Base-by-base conservation (phyloP, 2,329 filamentous ascomycete genomes). In the Pestalotiopsis sp. region DNA sequence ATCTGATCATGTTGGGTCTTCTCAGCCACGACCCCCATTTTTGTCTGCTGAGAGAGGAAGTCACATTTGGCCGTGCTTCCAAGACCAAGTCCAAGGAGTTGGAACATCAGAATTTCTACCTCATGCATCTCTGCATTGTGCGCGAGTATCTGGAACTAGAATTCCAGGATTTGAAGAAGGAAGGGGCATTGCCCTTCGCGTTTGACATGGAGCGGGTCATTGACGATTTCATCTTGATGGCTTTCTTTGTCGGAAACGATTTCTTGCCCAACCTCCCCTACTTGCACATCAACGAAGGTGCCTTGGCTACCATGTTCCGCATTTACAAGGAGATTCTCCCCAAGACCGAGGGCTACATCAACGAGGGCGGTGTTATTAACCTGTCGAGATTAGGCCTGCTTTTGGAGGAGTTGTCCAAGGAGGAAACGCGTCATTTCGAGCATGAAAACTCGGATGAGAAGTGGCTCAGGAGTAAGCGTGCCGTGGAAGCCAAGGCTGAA, bases 171-270 rank as follows among this genome's bases (percentile, higher is more conserved):
- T 83, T 99, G 73, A 90, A 96, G 79, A 82, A 91, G 75, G 87
- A 91, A 24, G 92, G 90, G 20, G 83, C 84, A 73, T 84, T 97
- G 73, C 85, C 83, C 55, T 94, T 98, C 74, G 84, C 89, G 62
- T 99, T 97, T 77, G 92, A 99, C 77, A 91, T 99, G 86, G 96
- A 99, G 83, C 89, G 92, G 71, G 90, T 99, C 76, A 98, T 99
- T 82, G 96, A 99, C 78, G 96, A 99, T 84, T 99, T 99, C 80
- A 98, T 99, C 78, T 88, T 99, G 69, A 98, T 99, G 94, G 95
- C 94, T 61, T 99, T 99, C 83, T 99, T 99, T 80, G 94, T 99
- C 75, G 96, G 96, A 78, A 99, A 99, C 81, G 96, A 99, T 87
- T 99, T 99, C 83, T 87, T 99, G 79, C 96, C 96, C 3, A 98